Base-by-base conservation (phyloP, 441 rosid genomes). In the Iberis amara region DNA sequence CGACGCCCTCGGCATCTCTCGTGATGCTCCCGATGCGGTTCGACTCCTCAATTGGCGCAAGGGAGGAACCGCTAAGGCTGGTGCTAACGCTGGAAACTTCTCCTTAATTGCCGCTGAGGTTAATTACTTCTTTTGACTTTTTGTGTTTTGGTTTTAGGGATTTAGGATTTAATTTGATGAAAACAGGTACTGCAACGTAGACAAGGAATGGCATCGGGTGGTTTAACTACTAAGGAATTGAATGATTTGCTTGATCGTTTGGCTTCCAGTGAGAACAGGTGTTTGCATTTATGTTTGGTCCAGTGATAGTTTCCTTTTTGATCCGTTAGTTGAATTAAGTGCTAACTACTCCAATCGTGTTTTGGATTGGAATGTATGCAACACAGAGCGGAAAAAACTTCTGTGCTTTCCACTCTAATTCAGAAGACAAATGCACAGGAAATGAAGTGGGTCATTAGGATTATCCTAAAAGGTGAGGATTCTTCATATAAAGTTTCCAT, bases 11-110 rank as follows among this genome's bases (percentile, higher is more conserved):
- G 90, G 83, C 47, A 79, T 91, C 76, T 79, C 98, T 43, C 79
- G 80, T 11, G 96, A 91, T 24, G 83, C 98, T 24, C 69, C 79
- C 3, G 95, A 91, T 45, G 96, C 96, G 5, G 52, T 83, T 42
- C 90, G 91, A 13, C 95, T 88, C 55, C 68, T 85, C 70, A 88
- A 91, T 73, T 91, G 98, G 98, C 98, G 96, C 4, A 89, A 85
- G 18, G 96, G 94, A 0, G 96, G 91, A 24, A 42, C 52, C 8
- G 75, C 94, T 23, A 81, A 66, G 31, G 74, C 82, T 38, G 95
- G 95, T 8, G 74, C 73, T 38, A 83, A 82, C 63, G 96, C 96
- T 35, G 95, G 98, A 14, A 85, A 85, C 49, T 88, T 88, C 44
- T 61, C 96, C 0, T 67, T 88, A 4, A 89, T 91, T n/a, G 94